Base-by-base conservation (phyloP, 352 stramenopile genomes). In the Globisporangium cylindrosporum region DNA sequence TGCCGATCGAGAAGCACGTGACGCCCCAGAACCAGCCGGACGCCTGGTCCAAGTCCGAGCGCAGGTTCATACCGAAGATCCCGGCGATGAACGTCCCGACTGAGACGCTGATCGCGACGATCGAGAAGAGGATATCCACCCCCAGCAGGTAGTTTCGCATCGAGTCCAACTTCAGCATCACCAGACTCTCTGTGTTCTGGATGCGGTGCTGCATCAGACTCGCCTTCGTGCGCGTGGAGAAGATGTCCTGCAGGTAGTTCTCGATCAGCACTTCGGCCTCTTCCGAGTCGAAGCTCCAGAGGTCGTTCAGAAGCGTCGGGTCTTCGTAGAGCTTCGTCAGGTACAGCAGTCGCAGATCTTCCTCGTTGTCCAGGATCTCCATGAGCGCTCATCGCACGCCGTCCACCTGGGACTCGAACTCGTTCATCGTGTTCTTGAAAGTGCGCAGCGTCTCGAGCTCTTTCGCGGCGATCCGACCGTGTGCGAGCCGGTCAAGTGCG, bases 141-240 rank as follows among this genome's bases (percentile, higher is more conserved):
- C 73, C 78, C 0, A 90, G 78, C 25, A 91, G 55, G 55, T 91
- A 81, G 71, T 91, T 91, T 62, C 82, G 82, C 67, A 78, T 78
- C 51, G 79, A 82, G 73, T 91, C 82, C 60, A 91, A 76, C 63
- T 91, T 86, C 61, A 89, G 74, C 80, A 86, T 90, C 62, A 90
- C 74, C 2, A 91, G 70, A 46, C 79, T 90, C 63, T 92, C 84
- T 0, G 84, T 92, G 65, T 85, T 90, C 20, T 78, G 73, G 68
- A 92, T 92, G 25, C 84, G 84, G 55, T 89, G 78, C 57, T 91
- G 80, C 59, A 93, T 73, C 32, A 93, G 59, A 1, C 76, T 72
- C 29, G 80, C 82, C 66, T 91, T 90, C 49, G 85, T 90, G 32
- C 82, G 80, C 29, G 80, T 91, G 2, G 84, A 81, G 68, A 85